Percentiles rank a stretch among this genome's conserved stretches.
phyloP scores from a whole-genome alignment of 179 eudicot genomes.

The Beta lomatogona region DNA sequence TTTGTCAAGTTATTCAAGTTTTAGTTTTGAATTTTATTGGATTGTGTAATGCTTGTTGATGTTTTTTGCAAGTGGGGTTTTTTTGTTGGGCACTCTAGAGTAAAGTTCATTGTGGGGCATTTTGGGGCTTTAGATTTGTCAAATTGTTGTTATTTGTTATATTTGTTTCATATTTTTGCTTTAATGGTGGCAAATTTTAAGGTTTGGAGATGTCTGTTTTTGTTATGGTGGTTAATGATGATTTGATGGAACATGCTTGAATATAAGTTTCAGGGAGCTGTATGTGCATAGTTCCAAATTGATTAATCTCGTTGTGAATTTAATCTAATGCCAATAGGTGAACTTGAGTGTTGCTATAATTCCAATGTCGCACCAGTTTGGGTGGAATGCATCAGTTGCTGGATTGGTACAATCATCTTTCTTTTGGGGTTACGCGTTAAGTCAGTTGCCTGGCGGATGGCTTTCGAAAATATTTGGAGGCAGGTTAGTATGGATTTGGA shows the following conservation, averaged over 20 bases:
- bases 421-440: slow-evolving; percentile 98
- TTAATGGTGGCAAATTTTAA: neutral
- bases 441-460: slow-evolving; percentile 99
- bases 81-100: neutral
- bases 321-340: slow-evolving; percentile 49
- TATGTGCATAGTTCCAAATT: neutral
- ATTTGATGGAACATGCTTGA: slow-evolving; percentile 12
- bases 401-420: slow-evolving; percentile 97
- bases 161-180: neutral
- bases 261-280: neutral
- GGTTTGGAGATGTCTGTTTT: neutral
- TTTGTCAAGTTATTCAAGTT: neutral
- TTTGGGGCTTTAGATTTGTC: slow-evolving; percentile 3
- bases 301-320: neutral
- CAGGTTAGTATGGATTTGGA: slow-evolving; percentile 59
- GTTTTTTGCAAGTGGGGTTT: slow-evolving; percentile 10
- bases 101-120: neutral
- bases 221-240: neutral
- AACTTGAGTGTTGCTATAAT: slow-evolving; percentile 96
- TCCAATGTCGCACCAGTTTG: slow-evolving; percentile 98
- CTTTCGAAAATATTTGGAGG: slow-evolving; percentile 91
- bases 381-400: slow-evolving; percentile 89
- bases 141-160: neutral
- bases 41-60: neutral
- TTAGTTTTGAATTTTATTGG: neutral